Percentiles rank a stretch among this genome's conserved stretches.
phyloP scores from a whole-genome alignment of 2,329 filamentous ascomycete species.

The Colletotrichum orchidophilum region DNA sequence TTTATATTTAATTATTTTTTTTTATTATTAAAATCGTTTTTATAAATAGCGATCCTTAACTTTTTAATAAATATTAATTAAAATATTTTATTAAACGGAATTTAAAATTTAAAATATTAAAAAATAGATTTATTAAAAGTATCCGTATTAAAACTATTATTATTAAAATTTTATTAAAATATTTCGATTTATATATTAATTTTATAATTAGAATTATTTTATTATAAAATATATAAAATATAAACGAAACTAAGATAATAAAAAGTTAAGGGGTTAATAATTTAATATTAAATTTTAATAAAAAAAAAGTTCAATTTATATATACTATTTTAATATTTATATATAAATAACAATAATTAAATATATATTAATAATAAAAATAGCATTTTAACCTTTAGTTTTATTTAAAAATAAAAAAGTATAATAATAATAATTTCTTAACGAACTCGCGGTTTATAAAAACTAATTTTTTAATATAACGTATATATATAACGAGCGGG shows the following conservation, averaged over 20 bases:
- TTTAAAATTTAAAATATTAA: neutral
- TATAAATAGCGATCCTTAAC: neutral
- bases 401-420: neutral
- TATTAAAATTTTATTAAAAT: neutral
- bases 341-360: too few relatives aligned
- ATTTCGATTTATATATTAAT: neutral
- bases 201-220: neutral
- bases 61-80: neutral
- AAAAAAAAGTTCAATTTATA: too few relatives aligned
- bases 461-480: too few relatives aligned
- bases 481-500: too few relatives aligned
- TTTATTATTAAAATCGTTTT: too few relatives aligned
- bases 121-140: neutral
- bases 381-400: neutral
- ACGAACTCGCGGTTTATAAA: neutral
- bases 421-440: neutral
- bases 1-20: too few relatives aligned
- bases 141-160: neutral
- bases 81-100: neutral
- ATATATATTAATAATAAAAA: neutral
- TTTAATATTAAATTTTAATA: neutral
- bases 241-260: constrained; percentile 8
- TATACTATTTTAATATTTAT: too few relatives aligned
- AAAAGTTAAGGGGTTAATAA: neutral
- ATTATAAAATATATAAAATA: constrained; percentile 12